Conservation (phyloP, 1,139 yeast genomes). For the Scheffersomyces lignicola region DNA sequence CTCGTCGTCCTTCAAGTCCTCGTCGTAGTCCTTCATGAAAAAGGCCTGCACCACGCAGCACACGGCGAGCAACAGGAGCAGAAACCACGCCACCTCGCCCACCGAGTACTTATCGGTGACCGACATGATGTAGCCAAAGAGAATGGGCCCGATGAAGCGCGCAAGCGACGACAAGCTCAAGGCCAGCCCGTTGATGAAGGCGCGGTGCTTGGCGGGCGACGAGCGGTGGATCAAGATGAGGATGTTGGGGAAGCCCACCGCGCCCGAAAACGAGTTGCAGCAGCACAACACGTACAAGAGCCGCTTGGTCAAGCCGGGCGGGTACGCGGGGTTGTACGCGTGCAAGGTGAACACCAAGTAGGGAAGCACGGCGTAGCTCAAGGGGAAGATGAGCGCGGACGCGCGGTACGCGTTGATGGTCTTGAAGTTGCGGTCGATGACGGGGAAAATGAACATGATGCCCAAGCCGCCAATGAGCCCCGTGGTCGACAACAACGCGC, state of each 20-base stretch:
- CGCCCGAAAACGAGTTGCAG: constrained; percentile 27
- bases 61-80: constrained; percentile 36
- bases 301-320: constrained; percentile 22
- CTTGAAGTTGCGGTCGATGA: constrained; percentile 49
- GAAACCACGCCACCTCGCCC: constrained; percentile 55
- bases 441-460: constrained; percentile 54
- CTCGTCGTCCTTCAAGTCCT: constrained; percentile 10
- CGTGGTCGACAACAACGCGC: constrained; percentile 53
- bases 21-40: constrained; percentile 33
- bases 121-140: constrained; percentile 60
- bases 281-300: constrained; percentile 29
- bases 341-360: constrained; percentile 45
- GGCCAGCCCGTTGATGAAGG: constrained; percentile 51
- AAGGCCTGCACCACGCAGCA: constrained; percentile 32
- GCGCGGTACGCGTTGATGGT: constrained; percentile 46
- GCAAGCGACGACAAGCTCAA: constrained; percentile 54
- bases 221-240: constrained; percentile 48
- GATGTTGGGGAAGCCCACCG: constrained; percentile 42
- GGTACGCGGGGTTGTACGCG: constrained; percentile 25
- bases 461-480: constrained; percentile 58
- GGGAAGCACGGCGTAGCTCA: constrained; percentile 51
- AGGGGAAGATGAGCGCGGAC: constrained; percentile 44
- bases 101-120: constrained; percentile 40
- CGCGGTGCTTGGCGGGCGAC: constrained; percentile 48
- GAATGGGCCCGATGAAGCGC: constrained; percentile 56